Evolutionary conservation across 2,329 filamentous ascomycete species (phyloP).

Genomic region (Diaporthe sp.): DNA sequence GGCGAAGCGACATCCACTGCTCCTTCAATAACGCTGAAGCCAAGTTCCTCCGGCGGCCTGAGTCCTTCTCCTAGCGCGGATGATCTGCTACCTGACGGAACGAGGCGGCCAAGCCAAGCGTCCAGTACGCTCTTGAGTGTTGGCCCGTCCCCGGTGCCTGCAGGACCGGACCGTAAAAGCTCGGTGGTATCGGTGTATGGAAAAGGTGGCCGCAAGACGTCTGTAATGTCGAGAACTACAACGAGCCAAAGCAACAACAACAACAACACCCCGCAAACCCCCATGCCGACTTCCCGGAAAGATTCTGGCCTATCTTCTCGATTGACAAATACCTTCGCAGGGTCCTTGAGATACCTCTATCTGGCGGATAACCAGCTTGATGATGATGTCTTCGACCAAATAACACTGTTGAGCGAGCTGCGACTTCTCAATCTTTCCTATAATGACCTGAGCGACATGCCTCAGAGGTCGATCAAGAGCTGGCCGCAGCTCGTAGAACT

Average conservation of each 20-base stretch:
- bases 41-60: slow-evolving; percentile 55
- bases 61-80: slow-evolving; percentile 81
- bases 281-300: slow-evolving; percentile 75
- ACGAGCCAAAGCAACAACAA: slow-evolving; percentile 60
- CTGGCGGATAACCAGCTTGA: slow-evolving; percentile 95
- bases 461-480: slow-evolving; percentile 86
- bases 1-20: slow-evolving; percentile 58
- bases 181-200: slow-evolving; percentile 87
- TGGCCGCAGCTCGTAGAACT: slow-evolving; percentile 93
- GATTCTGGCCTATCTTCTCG: slow-evolving; percentile 89
- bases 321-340: slow-evolving; percentile 88
- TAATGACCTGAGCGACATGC: slow-evolving; percentile 94
- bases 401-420: slow-evolving; percentile 85
- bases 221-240: slow-evolving; percentile 78
- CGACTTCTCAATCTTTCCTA: slow-evolving; percentile 94
- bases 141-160: slow-evolving; percentile 77
- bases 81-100: slow-evolving; percentile 73
- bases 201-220: slow-evolving; percentile 86
- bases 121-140: slow-evolving; percentile 78
- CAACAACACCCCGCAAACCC: slow-evolving; percentile 61
- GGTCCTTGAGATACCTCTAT: slow-evolving; percentile 85
- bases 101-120: slow-evolving; percentile 85
- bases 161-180: slow-evolving; percentile 77
- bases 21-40: slow-evolving; percentile 52
- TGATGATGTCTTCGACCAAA: slow-evolving; percentile 94